These are phyloP conservation scores for Volvariella surrecta DNA, from an alignment of 1,284 basidiomycete genomes.

Conservation along the genomic window DNA sequence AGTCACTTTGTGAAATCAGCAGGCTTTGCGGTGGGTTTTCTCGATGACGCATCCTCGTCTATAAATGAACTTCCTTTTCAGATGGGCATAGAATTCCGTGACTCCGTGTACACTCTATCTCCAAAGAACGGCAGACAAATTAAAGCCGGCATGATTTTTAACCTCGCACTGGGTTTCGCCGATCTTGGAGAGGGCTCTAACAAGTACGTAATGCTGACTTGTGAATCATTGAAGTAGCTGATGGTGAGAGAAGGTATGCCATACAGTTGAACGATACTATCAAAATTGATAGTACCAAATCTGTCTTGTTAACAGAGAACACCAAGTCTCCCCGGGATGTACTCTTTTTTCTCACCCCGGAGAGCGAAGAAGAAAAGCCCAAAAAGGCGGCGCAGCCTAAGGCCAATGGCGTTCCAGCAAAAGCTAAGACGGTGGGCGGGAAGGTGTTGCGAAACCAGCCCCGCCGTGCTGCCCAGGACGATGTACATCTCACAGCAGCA, in stretches of 20 bases:
- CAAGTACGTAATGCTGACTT: constrained; percentile 39
- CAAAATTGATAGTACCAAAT: constrained; percentile 63
- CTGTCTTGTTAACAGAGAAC: constrained; percentile 76
- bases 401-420: constrained; percentile 56
- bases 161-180: constrained; percentile 78
- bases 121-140: constrained; percentile 72
- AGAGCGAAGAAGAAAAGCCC: constrained; percentile 44
- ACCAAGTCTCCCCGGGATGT: constrained; percentile 80
- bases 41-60: background rate
- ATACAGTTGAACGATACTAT: constrained; percentile 90
- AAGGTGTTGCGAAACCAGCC: constrained; percentile 83
- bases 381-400: constrained; percentile 46
- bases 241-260: constrained; percentile 55
- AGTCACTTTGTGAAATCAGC: constrained; percentile 84
- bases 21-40: constrained; percentile 72
- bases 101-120: constrained; percentile 78
- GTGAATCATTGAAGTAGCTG: too few species aligned
- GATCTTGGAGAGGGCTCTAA: constrained; percentile 74
- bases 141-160: constrained; percentile 80
- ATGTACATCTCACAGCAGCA: constrained; percentile 60
- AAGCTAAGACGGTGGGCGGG: constrained; percentile 69
- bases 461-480: constrained; percentile 74
- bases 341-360: constrained; percentile 75
- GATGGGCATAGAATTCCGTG: constrained; percentile 94
- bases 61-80: constrained; percentile 20